Base-by-base conservation (phyloP, 139 green algal genomes). In the Chlorella vulgaris region DNA sequence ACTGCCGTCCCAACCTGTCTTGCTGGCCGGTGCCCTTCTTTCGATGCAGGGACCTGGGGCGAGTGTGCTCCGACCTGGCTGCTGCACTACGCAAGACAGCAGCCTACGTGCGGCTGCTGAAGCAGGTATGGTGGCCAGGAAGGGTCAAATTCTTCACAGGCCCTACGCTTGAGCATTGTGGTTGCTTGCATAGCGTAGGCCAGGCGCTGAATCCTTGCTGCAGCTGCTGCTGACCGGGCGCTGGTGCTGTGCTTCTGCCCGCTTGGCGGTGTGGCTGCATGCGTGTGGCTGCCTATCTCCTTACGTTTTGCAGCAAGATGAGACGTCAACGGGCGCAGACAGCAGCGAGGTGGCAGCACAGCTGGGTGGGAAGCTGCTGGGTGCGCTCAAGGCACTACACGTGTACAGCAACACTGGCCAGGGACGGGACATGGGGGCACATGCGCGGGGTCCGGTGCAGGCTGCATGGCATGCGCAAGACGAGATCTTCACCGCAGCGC, bases 341-440 rank as follows among this genome's bases (percentile, higher is more conserved):
- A 58, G 69, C 67, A 83, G 61, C 39, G 18, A 42, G 31, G 50
- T 74, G 4, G 5, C 84, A 55, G 75, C 82, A n/a, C 42, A 51
- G 28, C 63, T 74, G 28, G 36, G 38, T 8, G 69, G 39, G 0
- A 36, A 35, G 28, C 47, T 87, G 31, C 43, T 85, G n/a, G 50
- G 47, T 19, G 78, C 78, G 24, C 63, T 87, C 28, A 39, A 26
- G 7, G 50, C 78, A 19, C 60, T 87, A 50, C 69, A 85, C 36
- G 69, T 87, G 39, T 74, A 82, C 21, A 82, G 78, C 78, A 82
- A 73, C 47, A 87, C 77, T 40, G 78, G 83, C 60, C 60, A 73
- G 69, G 67, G 69, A 19, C 47, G 36, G 18, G n/a, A 69, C 38
- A 78, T 87, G 78, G 43, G 31, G 31, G 62, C 31, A 39, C 26